Evolutionary conservation across 1,284 basidiomycete species (phyloP).

Genomic region (Malassezia equina): DNA sequence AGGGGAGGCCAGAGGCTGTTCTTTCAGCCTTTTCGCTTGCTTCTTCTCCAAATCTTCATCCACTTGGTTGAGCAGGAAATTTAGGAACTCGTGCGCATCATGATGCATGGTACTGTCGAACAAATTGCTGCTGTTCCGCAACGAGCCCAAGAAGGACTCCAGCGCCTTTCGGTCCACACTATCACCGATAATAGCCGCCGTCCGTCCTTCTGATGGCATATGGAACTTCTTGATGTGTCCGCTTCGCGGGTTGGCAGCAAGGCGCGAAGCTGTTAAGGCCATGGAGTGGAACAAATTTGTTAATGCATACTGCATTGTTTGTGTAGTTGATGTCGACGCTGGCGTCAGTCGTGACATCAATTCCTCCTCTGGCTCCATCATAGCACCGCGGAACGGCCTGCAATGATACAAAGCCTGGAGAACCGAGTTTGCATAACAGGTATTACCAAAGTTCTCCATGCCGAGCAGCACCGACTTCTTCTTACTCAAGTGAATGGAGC

Average conservation of each 20-base stretch:
- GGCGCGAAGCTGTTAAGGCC: not conserved
- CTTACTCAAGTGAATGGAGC: not conserved
- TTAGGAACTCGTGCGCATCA: constrained; percentile 93
- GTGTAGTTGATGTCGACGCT: not conserved
- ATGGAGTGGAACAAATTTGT: constrained; percentile 10
- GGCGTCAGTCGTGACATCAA: not conserved
- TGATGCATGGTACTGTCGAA: constrained; percentile 53
- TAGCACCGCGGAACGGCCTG: constrained; percentile 65
- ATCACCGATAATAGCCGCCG: not conserved
- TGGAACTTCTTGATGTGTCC: not conserved
- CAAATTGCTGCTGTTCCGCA: constrained; percentile 37
- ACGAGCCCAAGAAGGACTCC: constrained; percentile 32
- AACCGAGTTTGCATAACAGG: constrained; percentile 85
- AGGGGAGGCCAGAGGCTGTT: not conserved
- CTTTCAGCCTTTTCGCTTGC: not conserved
- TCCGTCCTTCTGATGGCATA: not conserved
- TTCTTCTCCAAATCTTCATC: constrained; percentile 75
- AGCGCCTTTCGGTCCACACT: constrained; percentile 4
- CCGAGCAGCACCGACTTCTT: not conserved
- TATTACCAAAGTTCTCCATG: constrained; percentile 11
- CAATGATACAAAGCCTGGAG: constrained; percentile 88
- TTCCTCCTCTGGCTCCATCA: constrained; percentile 45
- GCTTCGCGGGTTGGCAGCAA: not conserved
- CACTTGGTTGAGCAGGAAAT: constrained; percentile 82
- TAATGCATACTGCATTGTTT: not conserved